These are phyloP conservation scores for Parascedosporium putredinis DNA, from an alignment of 2,329 filamentous ascomycete species.

Conservation along the genomic window DNA sequence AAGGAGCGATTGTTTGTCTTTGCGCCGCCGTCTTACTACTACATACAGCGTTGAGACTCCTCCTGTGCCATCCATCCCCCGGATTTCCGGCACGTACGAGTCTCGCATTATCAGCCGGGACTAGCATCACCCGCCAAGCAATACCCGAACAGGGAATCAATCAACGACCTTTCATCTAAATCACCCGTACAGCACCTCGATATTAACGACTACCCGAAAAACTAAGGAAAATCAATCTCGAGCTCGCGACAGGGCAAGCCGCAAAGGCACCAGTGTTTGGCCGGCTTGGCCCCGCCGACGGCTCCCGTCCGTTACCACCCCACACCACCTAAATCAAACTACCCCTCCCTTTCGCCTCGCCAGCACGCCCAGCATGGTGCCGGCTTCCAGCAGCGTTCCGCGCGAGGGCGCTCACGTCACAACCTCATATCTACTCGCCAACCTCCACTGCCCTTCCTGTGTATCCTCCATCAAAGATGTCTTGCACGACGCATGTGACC, in stretches of 20 bases:
- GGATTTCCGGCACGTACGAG: background rate
- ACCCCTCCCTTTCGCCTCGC: background rate
- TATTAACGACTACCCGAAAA: slow-evolving; percentile 7
- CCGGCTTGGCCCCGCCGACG: slow-evolving; percentile 5
- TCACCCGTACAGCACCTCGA: slow-evolving; percentile 5
- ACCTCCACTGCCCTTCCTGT: slow-evolving; percentile 71
- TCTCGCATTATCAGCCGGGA: slow-evolving; percentile 6
- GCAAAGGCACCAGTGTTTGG: background rate
- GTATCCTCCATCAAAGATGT: slow-evolving; percentile 54
- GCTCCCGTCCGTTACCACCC: background rate
- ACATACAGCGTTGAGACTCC: background rate
- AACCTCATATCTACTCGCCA: slow-evolving; percentile 57
- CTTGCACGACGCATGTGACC: slow-evolving; percentile 35
- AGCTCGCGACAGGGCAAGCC: background rate
- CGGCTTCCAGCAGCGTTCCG: slow-evolving; percentile 4
- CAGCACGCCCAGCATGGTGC: background rate
- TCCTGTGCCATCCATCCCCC: background rate
- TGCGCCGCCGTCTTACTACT: background rate
- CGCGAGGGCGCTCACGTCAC: slow-evolving; percentile 21
- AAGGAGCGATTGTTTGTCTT: background rate
- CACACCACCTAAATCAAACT: background rate
- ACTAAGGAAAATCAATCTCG: no score
- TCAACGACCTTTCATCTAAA: slow-evolving; percentile 1
- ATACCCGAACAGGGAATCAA: background rate
- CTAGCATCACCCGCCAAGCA: background rate